These are phyloP conservation scores for Jasminum sambac DNA, from an alignment of 257 asterid species.

Conservation along the genomic window DNA sequence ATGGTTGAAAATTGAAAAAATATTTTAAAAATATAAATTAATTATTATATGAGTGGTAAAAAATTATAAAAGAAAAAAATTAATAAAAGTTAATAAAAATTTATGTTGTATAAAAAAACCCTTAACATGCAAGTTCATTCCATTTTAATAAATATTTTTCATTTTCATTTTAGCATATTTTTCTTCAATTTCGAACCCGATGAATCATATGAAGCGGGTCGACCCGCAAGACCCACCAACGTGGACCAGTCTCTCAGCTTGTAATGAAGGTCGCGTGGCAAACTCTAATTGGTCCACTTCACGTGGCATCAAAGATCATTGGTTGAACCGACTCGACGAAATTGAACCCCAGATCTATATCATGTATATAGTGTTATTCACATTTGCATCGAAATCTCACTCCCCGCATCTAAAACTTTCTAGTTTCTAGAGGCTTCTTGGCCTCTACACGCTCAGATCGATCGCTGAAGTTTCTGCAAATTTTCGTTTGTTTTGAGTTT, in stretches of 20 bases:
- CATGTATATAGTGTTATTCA: background rate
- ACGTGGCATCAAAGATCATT: slow-evolving; percentile 52
- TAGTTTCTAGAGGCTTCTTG: slow-evolving; percentile 25
- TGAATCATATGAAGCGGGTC: slow-evolving; percentile 3
- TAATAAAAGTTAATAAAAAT: no score
- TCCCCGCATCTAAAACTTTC: no score
- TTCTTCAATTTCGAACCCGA: background rate
- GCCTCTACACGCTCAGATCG: slow-evolving; percentile 32
- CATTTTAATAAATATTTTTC: no score
- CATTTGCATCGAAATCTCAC: background rate
- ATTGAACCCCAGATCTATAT: slow-evolving; percentile 40
- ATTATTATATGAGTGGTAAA: no score
- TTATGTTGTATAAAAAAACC: no score
- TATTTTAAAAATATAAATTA: no score
- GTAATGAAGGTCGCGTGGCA: slow-evolving; percentile 33
- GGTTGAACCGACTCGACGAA: slow-evolving; percentile 54
- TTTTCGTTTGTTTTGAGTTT: background rate
- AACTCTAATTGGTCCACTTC: slow-evolving; percentile 31
- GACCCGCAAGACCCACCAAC: background rate
- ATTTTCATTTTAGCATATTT: background rate
- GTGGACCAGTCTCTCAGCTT: background rate
- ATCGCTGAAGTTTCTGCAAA: background rate
- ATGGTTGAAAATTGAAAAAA: no score
- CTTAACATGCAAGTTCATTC: no score
- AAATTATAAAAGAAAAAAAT: no score